Base-by-base conservation (phyloP, 768 basidiomycete genomes). In the Lactarius deliciosus region DNA sequence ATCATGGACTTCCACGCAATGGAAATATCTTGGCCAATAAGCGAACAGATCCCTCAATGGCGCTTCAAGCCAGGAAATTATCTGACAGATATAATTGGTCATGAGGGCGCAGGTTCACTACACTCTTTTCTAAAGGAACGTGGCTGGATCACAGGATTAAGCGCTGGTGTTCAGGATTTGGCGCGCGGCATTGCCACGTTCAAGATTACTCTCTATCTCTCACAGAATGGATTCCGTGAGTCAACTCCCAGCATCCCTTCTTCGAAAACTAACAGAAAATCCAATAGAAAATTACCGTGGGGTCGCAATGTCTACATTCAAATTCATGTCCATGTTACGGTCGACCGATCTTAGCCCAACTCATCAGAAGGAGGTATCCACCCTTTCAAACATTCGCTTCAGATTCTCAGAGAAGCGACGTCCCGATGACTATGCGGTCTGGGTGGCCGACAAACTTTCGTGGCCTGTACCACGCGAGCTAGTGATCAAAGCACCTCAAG, bases 81-180 rank as follows among this genome's bases (percentile, higher is more conserved):
- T 75, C 74, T 98, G 28, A 81, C 86, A 4, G 91, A 95, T 73
- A 87, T 96, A 73, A 77, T 94, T 38, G 95, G 95, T 0, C 94
- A 98, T 73, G 95, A 98, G 77, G 95, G 95, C 1, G 87, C 89
- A 41, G 96, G 96, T 1, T 98, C 96, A 0, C 78, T 98, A 36
- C 83, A 92, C 72, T 92, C 94, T 0, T 94, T 94, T 75, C 81
- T 99, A 64, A 98, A 96, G 79, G 81, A 82, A 68, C 90, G 89
- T 73, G 92, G 93, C 2, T 96, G 94, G 94, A 83, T 91, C 43
- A 93, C 88, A 34, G 80, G 81, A 15, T 79, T 98, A 59, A 85
- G 82, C 63, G 81, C 87, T 54, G 93, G 90, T 1, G 81, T 85
- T 3, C 89, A 90, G 70, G 78, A 81, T 40, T 82, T 92, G 7